Conservation (phyloP, 805 yeast genomes). For the Hanseniaspora valbyensis region DNA sequence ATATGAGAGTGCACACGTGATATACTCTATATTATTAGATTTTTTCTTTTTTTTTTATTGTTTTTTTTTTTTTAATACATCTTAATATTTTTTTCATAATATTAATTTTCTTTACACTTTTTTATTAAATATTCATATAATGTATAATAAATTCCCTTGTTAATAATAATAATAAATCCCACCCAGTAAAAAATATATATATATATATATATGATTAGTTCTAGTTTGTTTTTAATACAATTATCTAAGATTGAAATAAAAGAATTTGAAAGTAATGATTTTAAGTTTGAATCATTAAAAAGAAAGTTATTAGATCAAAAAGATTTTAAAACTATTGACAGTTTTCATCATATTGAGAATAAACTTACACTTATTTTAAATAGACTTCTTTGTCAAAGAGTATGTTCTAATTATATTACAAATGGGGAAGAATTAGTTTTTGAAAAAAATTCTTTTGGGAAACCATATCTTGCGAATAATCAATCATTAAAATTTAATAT, state of each 20-base stretch:
- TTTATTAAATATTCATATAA: too few species aligned
- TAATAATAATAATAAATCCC: too few species aligned
- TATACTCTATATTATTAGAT: too few species aligned
- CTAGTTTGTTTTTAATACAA: background rate
- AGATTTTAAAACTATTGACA: slow-evolving; percentile 28
- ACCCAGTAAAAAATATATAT: too few species aligned
- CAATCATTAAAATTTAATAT: slow-evolving; percentile 40
- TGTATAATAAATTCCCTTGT: too few species aligned
- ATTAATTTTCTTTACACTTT: too few species aligned
- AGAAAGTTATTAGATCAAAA: slow-evolving; percentile 35
- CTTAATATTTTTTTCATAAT: too few species aligned
- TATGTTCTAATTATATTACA: slow-evolving; percentile 38
- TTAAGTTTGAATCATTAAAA: slow-evolving; percentile 40
- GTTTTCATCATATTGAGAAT: background rate
- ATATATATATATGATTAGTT: background rate
- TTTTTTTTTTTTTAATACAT: too few species aligned
- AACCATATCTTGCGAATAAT: slow-evolving; percentile 36
- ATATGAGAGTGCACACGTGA: too few species aligned
- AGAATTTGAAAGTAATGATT: slow-evolving; percentile 21
- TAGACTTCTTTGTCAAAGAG: slow-evolving; percentile 34
- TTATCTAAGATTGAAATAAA: background rate
- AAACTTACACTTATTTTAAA: slow-evolving; percentile 31
- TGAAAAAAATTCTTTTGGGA: slow-evolving; percentile 38
- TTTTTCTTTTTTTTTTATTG: too few species aligned
- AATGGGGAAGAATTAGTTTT: slow-evolving; percentile 19